phyloP scores from a whole-genome alignment of 176 grass and related monocot genomes.

The Zoysia pacifica region DNA sequence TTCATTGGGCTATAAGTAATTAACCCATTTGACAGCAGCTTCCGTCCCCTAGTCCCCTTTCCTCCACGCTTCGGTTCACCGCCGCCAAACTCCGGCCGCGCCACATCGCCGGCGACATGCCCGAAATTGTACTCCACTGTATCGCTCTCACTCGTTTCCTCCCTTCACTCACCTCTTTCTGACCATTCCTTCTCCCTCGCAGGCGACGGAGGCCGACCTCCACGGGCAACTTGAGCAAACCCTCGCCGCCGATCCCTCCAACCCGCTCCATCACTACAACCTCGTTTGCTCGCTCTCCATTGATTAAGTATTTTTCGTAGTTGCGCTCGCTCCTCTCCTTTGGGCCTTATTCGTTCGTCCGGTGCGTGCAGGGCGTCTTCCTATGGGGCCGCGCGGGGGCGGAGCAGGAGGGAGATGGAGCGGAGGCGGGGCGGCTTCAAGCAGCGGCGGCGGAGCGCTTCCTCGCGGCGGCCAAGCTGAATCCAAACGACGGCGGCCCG shows the following conservation, averaged over 20 bases:
- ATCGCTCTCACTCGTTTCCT: not conserved
- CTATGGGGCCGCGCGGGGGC: conserved; percentile 61
- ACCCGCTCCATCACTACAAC: conserved; percentile 57
- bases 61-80: conserved; percentile 14
- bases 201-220: conserved; percentile 49
- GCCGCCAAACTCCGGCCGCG: not conserved
- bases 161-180: not conserved
- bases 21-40: not conserved
- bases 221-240: conserved; percentile 53
- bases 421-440: conserved; percentile 44
- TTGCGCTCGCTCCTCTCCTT: not conserved
- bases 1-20: too few relatives aligned
- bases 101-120: conserved; percentile 39
- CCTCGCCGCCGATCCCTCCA: conserved; percentile 60
- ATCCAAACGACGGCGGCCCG: conserved; percentile 65
- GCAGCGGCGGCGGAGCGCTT: conserved; percentile 71
- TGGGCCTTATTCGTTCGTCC: not conserved
- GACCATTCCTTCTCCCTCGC: conserved; percentile 31
- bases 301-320: not conserved
- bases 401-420: conserved; percentile 19
- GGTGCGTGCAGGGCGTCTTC: conserved; percentile 53
- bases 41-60: conserved; percentile 2
- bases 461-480: conserved; percentile 80
- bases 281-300: conserved; percentile 37
- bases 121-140: conserved; percentile 36